phyloP scores from a whole-genome alignment of 169 alveolate species.

The Cryptosporidium canis region DNA sequence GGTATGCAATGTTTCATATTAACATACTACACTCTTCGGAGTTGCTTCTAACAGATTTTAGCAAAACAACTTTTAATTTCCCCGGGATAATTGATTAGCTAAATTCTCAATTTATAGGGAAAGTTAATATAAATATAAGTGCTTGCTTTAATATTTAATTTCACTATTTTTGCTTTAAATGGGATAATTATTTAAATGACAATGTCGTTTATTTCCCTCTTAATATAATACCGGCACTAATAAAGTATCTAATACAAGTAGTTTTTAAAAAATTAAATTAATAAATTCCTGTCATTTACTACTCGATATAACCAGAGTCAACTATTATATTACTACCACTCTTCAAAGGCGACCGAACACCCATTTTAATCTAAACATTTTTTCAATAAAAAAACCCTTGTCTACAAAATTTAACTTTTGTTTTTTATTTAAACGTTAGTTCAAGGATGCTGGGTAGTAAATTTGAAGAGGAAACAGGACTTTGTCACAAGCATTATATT shows the following conservation, averaged over 20 bases:
- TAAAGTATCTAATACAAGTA: neutral
- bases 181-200: neutral
- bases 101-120: neutral
- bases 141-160: neutral
- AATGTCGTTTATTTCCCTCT: conserved; percentile 10
- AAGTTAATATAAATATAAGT: neutral
- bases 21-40: neutral
- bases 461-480: neutral
- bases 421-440: neutral
- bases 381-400: no score
- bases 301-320: no score
- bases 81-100: neutral
- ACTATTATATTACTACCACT: no score
- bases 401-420: no score
- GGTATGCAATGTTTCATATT: neutral
- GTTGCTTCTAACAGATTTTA: neutral
- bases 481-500: neutral
- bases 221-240: neutral
- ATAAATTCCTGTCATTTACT: no score
- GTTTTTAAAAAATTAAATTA: neutral
- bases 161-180: neutral
- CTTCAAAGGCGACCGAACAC: no score
- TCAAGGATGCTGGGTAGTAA: neutral
- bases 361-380: no score
- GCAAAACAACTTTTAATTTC: neutral